These are phyloP conservation scores for Suhomyces pyralidae DNA, from an alignment of 805 yeast species.

Conservation along the genomic window DNA sequence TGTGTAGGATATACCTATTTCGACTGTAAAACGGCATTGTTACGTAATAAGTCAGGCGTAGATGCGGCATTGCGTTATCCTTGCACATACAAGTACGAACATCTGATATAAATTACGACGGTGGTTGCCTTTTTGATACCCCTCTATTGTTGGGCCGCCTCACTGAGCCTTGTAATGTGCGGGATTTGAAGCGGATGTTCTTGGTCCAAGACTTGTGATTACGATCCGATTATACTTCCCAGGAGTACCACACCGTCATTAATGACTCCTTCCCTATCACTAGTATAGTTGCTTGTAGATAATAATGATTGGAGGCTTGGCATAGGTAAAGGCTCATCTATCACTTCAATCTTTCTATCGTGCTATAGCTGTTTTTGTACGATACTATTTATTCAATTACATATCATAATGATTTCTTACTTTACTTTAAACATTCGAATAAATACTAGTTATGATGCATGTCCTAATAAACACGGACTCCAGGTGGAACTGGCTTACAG, in stretches of 20 bases:
- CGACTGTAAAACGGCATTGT: not conserved
- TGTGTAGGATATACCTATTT: not conserved
- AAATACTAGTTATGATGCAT: not conserved
- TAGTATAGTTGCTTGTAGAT: no score
- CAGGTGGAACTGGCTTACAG: constrained; percentile 96
- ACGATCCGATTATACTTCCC: not conserved
- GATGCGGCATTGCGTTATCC: not conserved
- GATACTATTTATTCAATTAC: not conserved
- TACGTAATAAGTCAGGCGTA: not conserved
- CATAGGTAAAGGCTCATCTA: not conserved
- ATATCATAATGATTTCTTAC: not conserved
- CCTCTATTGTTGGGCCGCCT: not conserved
- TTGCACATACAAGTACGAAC: not conserved
- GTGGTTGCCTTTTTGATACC: not conserved
- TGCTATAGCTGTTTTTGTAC: no score
- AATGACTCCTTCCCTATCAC: not conserved
- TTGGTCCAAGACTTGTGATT: not conserved
- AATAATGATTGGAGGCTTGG: not conserved
- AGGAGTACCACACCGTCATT: not conserved
- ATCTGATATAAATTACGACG: not conserved
- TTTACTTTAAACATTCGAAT: not conserved
- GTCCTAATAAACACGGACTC: constrained; percentile 85
- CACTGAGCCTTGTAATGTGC: not conserved
- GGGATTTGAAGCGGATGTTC: not conserved
- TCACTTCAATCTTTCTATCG: not conserved